phyloP scores from a whole-genome alignment of 1,139 yeast species.

The Zygosaccharomyces sapae region DNA sequence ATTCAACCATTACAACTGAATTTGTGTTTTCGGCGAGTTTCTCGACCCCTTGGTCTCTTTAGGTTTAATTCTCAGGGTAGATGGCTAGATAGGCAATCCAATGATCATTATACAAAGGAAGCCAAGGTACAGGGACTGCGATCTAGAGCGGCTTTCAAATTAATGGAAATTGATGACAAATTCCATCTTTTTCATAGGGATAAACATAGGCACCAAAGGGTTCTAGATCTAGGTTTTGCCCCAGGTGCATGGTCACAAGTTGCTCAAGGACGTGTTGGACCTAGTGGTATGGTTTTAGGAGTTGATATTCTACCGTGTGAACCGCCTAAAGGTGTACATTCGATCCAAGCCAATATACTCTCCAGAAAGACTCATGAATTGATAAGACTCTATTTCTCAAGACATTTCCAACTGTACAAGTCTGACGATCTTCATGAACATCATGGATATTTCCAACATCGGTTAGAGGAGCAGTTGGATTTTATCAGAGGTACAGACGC shows the following conservation, averaged over 20 bases:
- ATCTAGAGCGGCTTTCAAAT: constrained; percentile 89
- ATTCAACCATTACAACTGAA: neutral
- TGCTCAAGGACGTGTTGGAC: constrained; percentile 54
- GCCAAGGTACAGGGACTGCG: constrained; percentile 61
- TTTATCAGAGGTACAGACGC: constrained; percentile 15
- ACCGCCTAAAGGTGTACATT: constrained; percentile 76
- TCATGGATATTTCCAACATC: constrained; percentile 29
- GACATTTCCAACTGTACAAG: constrained; percentile 36
- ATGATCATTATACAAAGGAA: constrained; percentile 60
- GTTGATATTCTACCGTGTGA: constrained; percentile 74
- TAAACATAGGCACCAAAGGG: constrained; percentile 39
- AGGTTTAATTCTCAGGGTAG: constrained; percentile 43
- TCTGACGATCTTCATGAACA: constrained; percentile 28
- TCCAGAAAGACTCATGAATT: constrained; percentile 61
- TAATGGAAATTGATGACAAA: constrained; percentile 64
- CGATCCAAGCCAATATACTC: constrained; percentile 83
- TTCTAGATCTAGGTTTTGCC: constrained; percentile 87
- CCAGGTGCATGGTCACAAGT: constrained; percentile 97
- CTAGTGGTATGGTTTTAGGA: constrained; percentile 70
- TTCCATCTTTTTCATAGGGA: constrained; percentile 53
- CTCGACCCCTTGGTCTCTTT: neutral
- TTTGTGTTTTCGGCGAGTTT: neutral
- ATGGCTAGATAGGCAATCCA: constrained; percentile 70
- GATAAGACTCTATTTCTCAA: constrained; percentile 54
- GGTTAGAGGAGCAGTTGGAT: constrained; percentile 17